These are phyloP conservation scores for Cyberlindnera mississippiensis DNA, from an alignment of 805 yeast species.

Conservation along the genomic window DNA sequence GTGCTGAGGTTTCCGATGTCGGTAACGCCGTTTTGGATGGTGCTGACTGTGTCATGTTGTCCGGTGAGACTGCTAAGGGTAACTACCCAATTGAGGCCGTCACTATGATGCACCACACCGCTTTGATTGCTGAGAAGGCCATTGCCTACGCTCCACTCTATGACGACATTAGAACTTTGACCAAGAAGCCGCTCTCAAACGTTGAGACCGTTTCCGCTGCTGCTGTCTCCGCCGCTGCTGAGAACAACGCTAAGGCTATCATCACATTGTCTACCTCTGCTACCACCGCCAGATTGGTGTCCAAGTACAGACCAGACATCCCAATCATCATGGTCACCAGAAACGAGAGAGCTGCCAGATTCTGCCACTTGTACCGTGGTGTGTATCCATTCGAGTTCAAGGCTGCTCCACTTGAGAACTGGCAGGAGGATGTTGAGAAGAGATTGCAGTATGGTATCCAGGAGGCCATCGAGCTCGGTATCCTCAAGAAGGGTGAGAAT, in stretches of 20 bases:
- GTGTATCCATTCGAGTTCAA: slow-evolving; percentile 93
- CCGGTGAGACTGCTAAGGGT: slow-evolving; percentile 99
- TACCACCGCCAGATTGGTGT: slow-evolving; percentile 89
- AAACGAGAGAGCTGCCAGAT: slow-evolving; percentile 90
- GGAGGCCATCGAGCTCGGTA: slow-evolving; percentile 83
- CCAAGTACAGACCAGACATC: slow-evolving; percentile 96
- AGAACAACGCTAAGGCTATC: slow-evolving; percentile 95
- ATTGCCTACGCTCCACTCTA: slow-evolving; percentile 81
- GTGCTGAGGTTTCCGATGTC: slow-evolving; percentile 99
- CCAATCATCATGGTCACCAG: slow-evolving; percentile 98
- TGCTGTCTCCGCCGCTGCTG: slow-evolving; percentile 94
- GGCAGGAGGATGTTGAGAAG: slow-evolving; percentile 95
- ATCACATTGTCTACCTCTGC: slow-evolving; percentile 95
- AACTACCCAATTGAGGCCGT: slow-evolving; percentile 97
- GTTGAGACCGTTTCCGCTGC: slow-evolving; percentile 97
- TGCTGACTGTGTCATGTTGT: slow-evolving; percentile 99
- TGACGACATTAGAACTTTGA: slow-evolving; percentile 83
- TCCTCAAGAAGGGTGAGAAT: slow-evolving; percentile 81
- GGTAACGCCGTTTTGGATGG: slow-evolving; percentile 99
- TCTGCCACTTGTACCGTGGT: slow-evolving; percentile 95
- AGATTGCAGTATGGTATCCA: slow-evolving; percentile 91
- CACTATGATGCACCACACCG: slow-evolving; percentile 97
- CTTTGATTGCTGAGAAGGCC: slow-evolving; percentile 94
- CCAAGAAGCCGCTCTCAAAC: slow-evolving; percentile 86
- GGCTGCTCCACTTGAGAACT: slow-evolving; percentile 57